These are phyloP conservation scores for Oryza australiensis DNA, from an alignment of 176 grass and related monocot genomes.

Conservation along the genomic window DNA sequence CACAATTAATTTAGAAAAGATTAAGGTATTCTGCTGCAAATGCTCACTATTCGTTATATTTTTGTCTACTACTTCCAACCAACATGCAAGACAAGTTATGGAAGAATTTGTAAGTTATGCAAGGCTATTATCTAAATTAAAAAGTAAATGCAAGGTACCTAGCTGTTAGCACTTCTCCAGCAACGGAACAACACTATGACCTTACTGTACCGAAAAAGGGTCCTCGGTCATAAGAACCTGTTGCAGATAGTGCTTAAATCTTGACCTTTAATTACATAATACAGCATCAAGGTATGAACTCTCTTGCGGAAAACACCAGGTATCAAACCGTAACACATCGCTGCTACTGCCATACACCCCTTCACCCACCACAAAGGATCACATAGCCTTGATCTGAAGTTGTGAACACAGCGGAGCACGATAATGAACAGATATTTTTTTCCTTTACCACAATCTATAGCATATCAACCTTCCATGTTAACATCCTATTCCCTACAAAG, in stretches of 20 bases:
- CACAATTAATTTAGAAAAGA: conserved; percentile 16
- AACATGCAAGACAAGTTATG: conserved; percentile 11
- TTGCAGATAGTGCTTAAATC: neutral
- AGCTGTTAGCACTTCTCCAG: neutral
- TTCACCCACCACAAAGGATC: neutral
- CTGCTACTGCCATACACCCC: neutral
- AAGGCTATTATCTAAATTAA: neutral
- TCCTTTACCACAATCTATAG: neutral
- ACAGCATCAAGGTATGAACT: neutral
- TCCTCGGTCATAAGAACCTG: neutral
- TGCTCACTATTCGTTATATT: neutral
- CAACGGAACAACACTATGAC: neutral
- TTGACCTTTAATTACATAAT: neutral
- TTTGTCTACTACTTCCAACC: neutral
- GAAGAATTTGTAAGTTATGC: neutral
- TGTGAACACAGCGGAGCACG: neutral
- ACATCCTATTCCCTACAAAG: neutral
- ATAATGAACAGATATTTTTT: neutral
- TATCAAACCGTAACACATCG: neutral
- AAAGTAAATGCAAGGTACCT: too few species aligned
- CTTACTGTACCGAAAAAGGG: neutral
- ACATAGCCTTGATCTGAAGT: neutral
- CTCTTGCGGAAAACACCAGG: neutral
- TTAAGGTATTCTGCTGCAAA: neutral
- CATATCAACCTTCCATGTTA: neutral